Evolutionary conservation across 305 asterid species (phyloP), one percentile per base, ranked within the genome.

Genomic region (Coffea humblotiana): DNA sequence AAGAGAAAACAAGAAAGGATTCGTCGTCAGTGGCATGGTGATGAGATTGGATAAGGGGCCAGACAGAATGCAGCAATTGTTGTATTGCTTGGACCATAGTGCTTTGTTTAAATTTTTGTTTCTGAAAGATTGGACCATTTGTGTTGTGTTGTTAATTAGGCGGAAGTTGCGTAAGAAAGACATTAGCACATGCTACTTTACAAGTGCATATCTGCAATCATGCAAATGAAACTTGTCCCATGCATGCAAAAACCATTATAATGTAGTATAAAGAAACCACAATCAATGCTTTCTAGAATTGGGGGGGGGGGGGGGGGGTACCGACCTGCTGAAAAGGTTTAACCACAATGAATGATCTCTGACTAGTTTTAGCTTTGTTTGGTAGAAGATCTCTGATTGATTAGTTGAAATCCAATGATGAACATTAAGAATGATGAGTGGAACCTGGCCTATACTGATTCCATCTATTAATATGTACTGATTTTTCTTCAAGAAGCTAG

Each of bases 221-320:
- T 71, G 69, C 65, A 66, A 35, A 48, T 16, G 78, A 78, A 58
- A 76, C 76, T 14, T 75, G 74, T 66, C 78, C 75, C 70, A 3
- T 63, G 79, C 79, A 75, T 43, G 35, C 35, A 61, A 25, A 25
- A 61, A 19, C 25, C 64, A 58, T 58, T 54, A 23, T 60, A 40
- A 47, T 47, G 12, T 48, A 8, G 3, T 9, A 8, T 0, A 61
- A 70, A 47, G 56, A 74, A 49, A 75, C 54, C 76, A 52, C 71
- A 75, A 75, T 32, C 78, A 78, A 74, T 47, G 70, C 60, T 43
- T 11, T 74, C 74, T 76, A 77, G 48, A 78, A 60, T 60, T 67
- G 1, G n/a, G 12, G 25, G 25, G 67, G 10, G 0, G 11, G 25
- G 37, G 25, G n/a, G n/a, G 68, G 68, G 32, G 37, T 25, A 25